phyloP scores from a whole-genome alignment of 208 protist species.

The Trypanosoma lewisi region DNA sequence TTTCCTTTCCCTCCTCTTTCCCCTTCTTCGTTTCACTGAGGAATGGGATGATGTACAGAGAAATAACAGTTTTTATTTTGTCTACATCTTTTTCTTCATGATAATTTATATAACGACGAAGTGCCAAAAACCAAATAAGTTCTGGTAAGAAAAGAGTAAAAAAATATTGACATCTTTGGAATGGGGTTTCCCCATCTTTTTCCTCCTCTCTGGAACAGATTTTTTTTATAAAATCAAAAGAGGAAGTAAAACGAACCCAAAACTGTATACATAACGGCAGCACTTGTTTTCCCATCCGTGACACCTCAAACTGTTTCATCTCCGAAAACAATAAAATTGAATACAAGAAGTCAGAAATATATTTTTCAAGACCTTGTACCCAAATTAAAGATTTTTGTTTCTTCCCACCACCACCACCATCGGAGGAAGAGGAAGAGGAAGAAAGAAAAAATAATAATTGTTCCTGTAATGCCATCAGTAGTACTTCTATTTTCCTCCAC shows the following conservation, averaged over 20 bases:
- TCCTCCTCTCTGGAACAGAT: neutral
- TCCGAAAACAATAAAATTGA: slow-evolving; percentile 20
- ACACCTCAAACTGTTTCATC: slow-evolving; percentile 55
- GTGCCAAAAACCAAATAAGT: slow-evolving; percentile 22
- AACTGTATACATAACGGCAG: slow-evolving; percentile 70
- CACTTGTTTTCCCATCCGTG: slow-evolving; percentile 66
- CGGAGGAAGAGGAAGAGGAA: neutral
- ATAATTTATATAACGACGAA: slow-evolving; percentile 2
- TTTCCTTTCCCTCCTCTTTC: too few species aligned
- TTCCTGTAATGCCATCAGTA: slow-evolving; percentile 80
- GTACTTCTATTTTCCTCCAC: slow-evolving; percentile 73
- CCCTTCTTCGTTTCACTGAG: slow-evolving; percentile 17
- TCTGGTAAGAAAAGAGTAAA: slow-evolving; percentile 17
- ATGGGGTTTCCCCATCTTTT: neutral
- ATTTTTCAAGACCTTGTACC: too few species aligned
- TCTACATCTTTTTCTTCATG: slow-evolving; percentile 22
- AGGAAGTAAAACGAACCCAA: slow-evolving; percentile 41
- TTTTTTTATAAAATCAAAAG: slow-evolving; percentile 36
- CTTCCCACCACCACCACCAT: neutral
- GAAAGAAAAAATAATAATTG: slow-evolving; percentile 47
- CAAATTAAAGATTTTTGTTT: too few species aligned
- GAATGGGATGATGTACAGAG: slow-evolving; percentile 24
- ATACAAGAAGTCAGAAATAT: slow-evolving; percentile 17
- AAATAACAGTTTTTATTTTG: slow-evolving; percentile 20
- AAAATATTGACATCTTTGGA: slow-evolving; percentile 8